Conservation (phyloP, 371 early-diverging fungal genomes). For the Dinochytrium kinnereticum region DNA sequence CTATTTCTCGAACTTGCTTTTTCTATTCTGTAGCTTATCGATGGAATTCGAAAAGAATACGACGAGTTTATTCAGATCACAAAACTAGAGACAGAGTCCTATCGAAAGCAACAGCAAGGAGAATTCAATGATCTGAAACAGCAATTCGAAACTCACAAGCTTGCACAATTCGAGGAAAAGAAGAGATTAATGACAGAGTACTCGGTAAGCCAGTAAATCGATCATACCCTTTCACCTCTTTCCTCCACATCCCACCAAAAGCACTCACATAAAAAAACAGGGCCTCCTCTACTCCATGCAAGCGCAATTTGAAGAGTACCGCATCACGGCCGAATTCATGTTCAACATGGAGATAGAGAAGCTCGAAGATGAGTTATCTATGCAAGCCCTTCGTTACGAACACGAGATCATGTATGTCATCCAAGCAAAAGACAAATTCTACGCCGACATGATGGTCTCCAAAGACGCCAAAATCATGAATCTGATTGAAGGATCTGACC, state of each 20-base stretch:
- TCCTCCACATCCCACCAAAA: neutral
- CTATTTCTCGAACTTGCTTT: no score
- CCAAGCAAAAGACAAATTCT: conserved; percentile 66
- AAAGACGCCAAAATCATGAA: conserved; percentile 68
- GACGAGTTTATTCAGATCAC: conserved; percentile 62
- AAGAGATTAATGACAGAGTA: conserved; percentile 55
- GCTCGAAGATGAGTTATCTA: conserved; percentile 58
- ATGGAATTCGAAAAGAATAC: conserved; percentile 59
- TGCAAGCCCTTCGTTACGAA: conserved; percentile 55
- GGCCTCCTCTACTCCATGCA: conserved; percentile 58
- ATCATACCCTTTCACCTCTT: neutral
- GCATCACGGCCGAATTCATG: conserved; percentile 55
- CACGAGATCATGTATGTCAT: conserved; percentile 64
- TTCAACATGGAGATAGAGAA: conserved; percentile 58
- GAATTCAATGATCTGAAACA: conserved; percentile 54
- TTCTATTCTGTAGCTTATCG: conserved; percentile 57
- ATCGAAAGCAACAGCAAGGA: conserved; percentile 39
- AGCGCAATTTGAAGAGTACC: conserved; percentile 61
- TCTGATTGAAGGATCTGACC: conserved; percentile 60
- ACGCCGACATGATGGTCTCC: conserved; percentile 64
- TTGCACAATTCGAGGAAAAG: conserved; percentile 55
- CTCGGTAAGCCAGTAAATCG: conserved; percentile 40
- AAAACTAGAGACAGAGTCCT: conserved; percentile 58
- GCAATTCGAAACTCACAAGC: conserved; percentile 52
- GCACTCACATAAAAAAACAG: conserved; percentile 25